A percentile compares a stretch with the other conserved stretches of the same genome.
These are phyloP conservation scores for Pyrenophora graminea DNA, from an alignment of 2,329 filamentous ascomycete genomes.

Conservation along the genomic window DNA sequence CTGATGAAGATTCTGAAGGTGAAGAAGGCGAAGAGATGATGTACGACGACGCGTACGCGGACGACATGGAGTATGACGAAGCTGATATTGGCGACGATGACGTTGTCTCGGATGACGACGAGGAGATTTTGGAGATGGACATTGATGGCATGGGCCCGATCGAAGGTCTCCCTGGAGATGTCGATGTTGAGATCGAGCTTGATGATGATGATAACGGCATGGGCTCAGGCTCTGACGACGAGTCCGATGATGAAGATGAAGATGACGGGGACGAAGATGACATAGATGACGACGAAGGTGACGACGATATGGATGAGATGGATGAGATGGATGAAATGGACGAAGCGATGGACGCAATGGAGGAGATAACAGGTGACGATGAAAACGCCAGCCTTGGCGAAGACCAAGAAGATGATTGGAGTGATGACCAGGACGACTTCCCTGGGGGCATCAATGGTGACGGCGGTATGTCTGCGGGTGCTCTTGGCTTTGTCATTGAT, in stretches of 20 bases:
- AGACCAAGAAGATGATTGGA: slow-evolving; percentile 47
- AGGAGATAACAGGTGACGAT: slow-evolving; percentile 54
- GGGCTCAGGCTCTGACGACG: slow-evolving; percentile 59
- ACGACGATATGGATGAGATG: slow-evolving; percentile 3
- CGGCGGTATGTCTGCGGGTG: slow-evolving; percentile 56
- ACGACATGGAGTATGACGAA: slow-evolving; percentile 92
- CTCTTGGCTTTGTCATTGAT: slow-evolving; percentile 42
- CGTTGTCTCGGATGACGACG: slow-evolving; percentile 86
- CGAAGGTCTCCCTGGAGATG: slow-evolving; percentile 65
- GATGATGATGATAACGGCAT: slow-evolving; percentile 66
- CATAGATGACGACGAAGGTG: slow-evolving; percentile 51
- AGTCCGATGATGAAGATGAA: slow-evolving; percentile 60
- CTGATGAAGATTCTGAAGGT: slow-evolving; percentile 66
- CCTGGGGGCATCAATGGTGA: slow-evolving; percentile 54
- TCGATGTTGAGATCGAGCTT: slow-evolving; percentile 86
- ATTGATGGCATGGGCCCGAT: slow-evolving; percentile 77
- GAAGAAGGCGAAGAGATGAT: slow-evolving; percentile 69
- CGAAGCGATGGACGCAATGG: slow-evolving; percentile 39
- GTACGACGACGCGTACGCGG: slow-evolving; percentile 86
- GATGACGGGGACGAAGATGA: slow-evolving; percentile 55
- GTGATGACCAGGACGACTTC: slow-evolving; percentile 55
- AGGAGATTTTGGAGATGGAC: slow-evolving; percentile 79
- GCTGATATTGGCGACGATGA: slow-evolving; percentile 67
- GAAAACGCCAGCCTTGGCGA: slow-evolving; percentile 52
- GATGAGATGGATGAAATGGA: slow-evolving; percentile 47